Percentiles rank a stretch among this genome's conserved stretches.
These are phyloP conservation scores for Apophysomyces sp. DNA, from an alignment of 371 early-diverging fungal genomes.

Conservation along the genomic window DNA sequence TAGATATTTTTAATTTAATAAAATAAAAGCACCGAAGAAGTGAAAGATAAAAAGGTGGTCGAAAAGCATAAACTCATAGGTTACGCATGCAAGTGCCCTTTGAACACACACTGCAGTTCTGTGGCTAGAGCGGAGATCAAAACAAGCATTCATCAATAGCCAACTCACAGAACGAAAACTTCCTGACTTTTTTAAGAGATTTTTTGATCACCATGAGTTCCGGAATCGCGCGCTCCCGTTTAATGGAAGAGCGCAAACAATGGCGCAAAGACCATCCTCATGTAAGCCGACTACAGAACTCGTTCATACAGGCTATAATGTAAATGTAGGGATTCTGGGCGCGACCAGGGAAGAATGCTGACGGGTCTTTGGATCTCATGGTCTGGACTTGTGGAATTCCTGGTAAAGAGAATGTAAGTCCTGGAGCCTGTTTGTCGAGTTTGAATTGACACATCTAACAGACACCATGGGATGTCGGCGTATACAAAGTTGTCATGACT, in stretches of 20 bases:
- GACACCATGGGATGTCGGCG: conserved; percentile 96
- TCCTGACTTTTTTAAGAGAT: no score
- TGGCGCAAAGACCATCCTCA: conserved; percentile 98
- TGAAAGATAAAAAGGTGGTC: conserved; percentile 11
- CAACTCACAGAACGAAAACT: not conserved
- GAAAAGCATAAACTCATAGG: conserved; percentile 1
- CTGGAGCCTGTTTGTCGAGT: not conserved
- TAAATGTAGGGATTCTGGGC: conserved; percentile 77
- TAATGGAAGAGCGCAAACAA: conserved; percentile 95
- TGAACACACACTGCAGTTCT: no score
- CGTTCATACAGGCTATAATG: not conserved
- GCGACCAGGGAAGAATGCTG: conserved; percentile 81
- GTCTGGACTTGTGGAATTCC: conserved; percentile 96
- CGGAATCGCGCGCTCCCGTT: conserved; percentile 75
- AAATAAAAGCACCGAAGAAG: conserved; percentile 6
- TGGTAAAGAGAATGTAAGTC: conserved; percentile 72
- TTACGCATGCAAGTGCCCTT: not conserved
- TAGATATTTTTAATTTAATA: not conserved
- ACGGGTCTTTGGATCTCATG: conserved; percentile 84
- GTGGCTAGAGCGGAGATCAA: not conserved
- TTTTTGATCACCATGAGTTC: conserved; percentile 52
- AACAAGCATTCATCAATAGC: not conserved
- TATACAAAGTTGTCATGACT: conserved; percentile 86
- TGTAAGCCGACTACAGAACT: conserved; percentile 41
- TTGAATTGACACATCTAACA: conserved; percentile 17